Base-by-base conservation (phyloP, 345 rosid species). In the Gossypium mustelinum region DNA sequence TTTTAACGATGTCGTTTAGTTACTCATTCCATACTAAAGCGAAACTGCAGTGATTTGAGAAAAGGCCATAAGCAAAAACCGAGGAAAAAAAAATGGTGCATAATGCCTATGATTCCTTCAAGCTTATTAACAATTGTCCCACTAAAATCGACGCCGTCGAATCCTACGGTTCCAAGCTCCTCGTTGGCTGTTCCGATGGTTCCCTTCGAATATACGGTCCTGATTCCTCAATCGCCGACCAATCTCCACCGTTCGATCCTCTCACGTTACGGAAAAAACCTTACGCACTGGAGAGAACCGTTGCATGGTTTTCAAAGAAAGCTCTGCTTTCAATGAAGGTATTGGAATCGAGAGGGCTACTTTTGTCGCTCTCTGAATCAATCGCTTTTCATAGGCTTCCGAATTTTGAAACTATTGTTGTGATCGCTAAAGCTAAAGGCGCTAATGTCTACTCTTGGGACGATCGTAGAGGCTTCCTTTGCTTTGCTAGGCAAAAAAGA, bases 361-460 rank as follows among this genome's bases (percentile, higher is more conserved):
- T 95, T 8, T 72, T 95, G 18, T 91, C 97, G 59, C 90, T 96
- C 78, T 93, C 97, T 2, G 99, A 96, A 65, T 90, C 98, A 11
- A 90, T 96, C 50, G 84, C 97, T 10, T 96, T 96, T 73, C 97
- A 93, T 52, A 72, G 94, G 47, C 89, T 96, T 54, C 93, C 97
- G 17, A 86, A 79, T 80, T 73, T 93, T 87, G 99, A 96, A 85
- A 90, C 97, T 7, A 75, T 96, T 7, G 94, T 91, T 45, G 97
- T 93, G 75, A 84, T 96, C 76, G 87, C 97, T 8, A 96, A 93
- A 82, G 97, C 98, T 18, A 89, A 89, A 79, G 98, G 99, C 12
- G 94, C 97, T 45, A 93, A 93, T 79, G 92, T 85, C 27, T 93
- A 81, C 78, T 88, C 94, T 0, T 96, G 97, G 99, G 99, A 96